Evolutionary conservation across 768 basidiomycete genomes (phyloP), one percentile per base, ranked within the genome.

Genomic region (Tricholoma hemisulphureum): DNA sequence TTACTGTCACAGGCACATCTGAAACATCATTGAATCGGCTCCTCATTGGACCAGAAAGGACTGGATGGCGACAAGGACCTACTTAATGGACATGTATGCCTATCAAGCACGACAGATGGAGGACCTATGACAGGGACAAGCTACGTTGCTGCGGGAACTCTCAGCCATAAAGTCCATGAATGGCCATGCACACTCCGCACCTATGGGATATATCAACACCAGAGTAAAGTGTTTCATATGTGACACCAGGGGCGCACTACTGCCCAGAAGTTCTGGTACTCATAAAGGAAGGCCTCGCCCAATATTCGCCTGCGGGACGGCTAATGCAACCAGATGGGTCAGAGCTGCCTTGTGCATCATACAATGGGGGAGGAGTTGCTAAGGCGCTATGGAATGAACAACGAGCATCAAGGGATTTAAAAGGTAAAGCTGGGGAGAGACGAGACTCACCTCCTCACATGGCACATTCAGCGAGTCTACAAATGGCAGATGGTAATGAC

Each of bases 211-310:
- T n/a, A 34, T 10, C 32, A 2, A 2, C 3, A 34, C 9, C 32
- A 34, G 32, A 31, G 10, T 31, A 13, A 34, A 8, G n/a, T 63
- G 62, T 35, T 57, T 58, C 39, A 60, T 63, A 18, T 63, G 62
- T 20, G 56, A 51, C 3, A 10, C 11, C n/a, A 3, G 49, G 49
- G 6, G 6, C 29, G 4, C 24, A 6, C 8, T 16, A 50, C 26
- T 50, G 49, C 18, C 26, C 11, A 2, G 49, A 50, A 1, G 26
- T 29, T 8, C 5, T 16, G 6, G 26, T 2, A 5, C 26, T 50
- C 4, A 29, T 50, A 4, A 13, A 50, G 3, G 26, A 50, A 28
- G 28, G 49, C 2, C 26, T 50, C 1, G 26, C 11, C 1, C 9
- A 29, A 26, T 50, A 1, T 21, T 29, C 26, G 4, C 49, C 49